Evolutionary conservation across 176 grass and related monocot species (phyloP).

Genomic region (Triticum turgidum): DNA sequence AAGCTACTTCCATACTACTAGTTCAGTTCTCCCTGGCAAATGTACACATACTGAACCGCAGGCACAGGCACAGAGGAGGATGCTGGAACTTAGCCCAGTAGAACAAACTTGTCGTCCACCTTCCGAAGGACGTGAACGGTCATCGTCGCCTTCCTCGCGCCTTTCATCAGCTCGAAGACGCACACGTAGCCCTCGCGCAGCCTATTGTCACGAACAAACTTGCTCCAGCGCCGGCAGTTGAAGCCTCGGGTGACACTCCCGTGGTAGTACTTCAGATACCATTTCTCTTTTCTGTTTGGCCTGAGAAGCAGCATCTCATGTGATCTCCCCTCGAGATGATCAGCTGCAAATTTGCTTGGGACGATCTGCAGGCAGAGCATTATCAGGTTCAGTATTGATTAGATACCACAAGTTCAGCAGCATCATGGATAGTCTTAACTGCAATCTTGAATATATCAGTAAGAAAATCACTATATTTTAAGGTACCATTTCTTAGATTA

Average conservation of each 20-base stretch:
- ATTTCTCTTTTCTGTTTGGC: constrained; percentile 30
- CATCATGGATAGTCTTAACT: neutral
- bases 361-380: constrained; percentile 14
- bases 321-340: constrained; percentile 31
- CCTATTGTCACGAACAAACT: constrained; percentile 23
- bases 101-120: neutral
- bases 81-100: neutral
- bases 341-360: constrained; percentile 22
- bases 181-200: constrained; percentile 33
- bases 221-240: constrained; percentile 12
- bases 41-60: neutral
- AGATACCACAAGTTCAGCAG: neutral
- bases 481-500: neutral
- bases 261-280: constrained; percentile 11
- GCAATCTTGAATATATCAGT: neutral
- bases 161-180: constrained; percentile 40
- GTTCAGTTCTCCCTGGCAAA: neutral
- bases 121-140: constrained; percentile 22
- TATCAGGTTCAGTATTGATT: neutral
- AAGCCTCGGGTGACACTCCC: neutral
- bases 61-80: neutral
- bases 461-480: neutral
- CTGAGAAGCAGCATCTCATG: constrained; percentile 23
- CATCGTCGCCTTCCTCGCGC: constrained; percentile 11
- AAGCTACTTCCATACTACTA: neutral